phyloP scores from a whole-genome alignment of 2,329 filamentous ascomycete species.

The Nannizzia gypsea region DNA sequence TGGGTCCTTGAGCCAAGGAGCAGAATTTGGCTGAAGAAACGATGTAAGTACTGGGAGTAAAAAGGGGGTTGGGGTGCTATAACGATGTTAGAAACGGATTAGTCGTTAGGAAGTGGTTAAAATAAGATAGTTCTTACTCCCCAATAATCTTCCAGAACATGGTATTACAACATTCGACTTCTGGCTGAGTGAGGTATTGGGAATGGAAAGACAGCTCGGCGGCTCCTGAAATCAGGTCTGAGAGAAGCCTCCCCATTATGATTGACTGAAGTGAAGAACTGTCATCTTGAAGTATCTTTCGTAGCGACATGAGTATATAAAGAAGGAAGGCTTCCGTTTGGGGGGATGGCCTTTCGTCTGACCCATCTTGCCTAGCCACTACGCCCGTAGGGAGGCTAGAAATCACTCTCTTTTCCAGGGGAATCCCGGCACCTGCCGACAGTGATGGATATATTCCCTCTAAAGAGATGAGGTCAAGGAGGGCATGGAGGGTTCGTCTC shows the following conservation, averaged over 20 bases:
- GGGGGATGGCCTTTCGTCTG: neutral
- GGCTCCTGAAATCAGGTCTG: constrained; percentile 30
- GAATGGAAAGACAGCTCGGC: constrained; percentile 32
- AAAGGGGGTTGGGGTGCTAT: constrained; percentile 23
- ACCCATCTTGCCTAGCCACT: constrained; percentile 26
- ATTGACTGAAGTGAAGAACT: constrained; percentile 29
- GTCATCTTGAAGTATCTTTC: constrained; percentile 23
- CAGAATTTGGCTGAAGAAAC: constrained; percentile 28
- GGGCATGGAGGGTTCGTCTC: constrained; percentile 28
- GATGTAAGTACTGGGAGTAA: constrained; percentile 28
- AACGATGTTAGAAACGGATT: neutral
- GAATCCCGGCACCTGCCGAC: constrained; percentile 33
- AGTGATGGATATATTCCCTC: constrained; percentile 36
- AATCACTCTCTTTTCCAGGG: constrained; percentile 33
- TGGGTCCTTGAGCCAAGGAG: constrained; percentile 29
- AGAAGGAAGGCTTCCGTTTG: constrained; percentile 23
- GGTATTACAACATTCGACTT: constrained; percentile 16
- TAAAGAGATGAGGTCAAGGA: constrained; percentile 33
- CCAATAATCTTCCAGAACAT: constrained; percentile 24
- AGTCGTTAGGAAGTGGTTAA: neutral
- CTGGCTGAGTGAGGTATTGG: constrained; percentile 11
- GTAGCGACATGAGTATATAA: constrained; percentile 21
- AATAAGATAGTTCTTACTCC: constrained; percentile 20
- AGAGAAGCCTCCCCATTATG: constrained; percentile 29
- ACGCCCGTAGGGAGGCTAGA: constrained; percentile 33